Conservation (phyloP, 2,329 filamentous ascomycete genomes). For the Exophiala phaeomuriformis region DNA sequence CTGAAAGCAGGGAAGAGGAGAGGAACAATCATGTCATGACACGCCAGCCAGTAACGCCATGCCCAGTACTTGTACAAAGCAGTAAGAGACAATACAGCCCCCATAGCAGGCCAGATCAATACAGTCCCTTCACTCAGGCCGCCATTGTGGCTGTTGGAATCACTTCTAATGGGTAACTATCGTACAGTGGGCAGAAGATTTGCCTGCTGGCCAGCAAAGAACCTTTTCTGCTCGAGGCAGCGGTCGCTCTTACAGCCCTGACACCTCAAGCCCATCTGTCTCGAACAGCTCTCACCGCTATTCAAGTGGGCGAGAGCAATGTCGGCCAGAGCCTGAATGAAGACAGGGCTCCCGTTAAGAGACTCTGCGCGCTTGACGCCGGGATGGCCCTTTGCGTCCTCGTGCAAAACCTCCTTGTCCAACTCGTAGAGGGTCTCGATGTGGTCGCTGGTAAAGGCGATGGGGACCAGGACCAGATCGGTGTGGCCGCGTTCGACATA, state of each 20-base stretch:
- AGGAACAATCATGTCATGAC: too few relatives aligned
- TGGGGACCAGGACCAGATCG: conserved; percentile 83
- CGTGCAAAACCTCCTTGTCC: conserved; percentile 89
- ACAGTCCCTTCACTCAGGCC: too few relatives aligned
- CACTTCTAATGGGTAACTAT: conserved; percentile 1
- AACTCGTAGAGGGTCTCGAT: conserved; percentile 96
- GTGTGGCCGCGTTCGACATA: conserved; percentile 88
- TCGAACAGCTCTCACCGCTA: conserved; percentile 62
- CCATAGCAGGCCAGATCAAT: too few relatives aligned
- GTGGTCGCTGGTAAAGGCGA: conserved; percentile 97
- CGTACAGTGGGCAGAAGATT: conserved; percentile 19
- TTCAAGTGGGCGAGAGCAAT: conserved; percentile 74
- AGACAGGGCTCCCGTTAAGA: conserved; percentile 81
- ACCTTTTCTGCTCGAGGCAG: conserved; percentile 66
- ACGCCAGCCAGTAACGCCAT: too few relatives aligned
- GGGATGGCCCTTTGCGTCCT: conserved; percentile 56
- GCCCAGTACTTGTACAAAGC: too few relatives aligned
- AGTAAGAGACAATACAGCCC: too few relatives aligned
- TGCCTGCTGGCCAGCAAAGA: conserved; percentile 46
- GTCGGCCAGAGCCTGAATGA: conserved; percentile 83
- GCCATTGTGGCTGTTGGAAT: too few relatives aligned
- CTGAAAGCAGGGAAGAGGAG: too few relatives aligned
- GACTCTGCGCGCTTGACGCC: conserved; percentile 88
- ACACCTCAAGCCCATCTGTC: conserved; percentile 84
- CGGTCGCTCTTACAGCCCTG: conserved; percentile 87